Conservation (phyloP, 345 rosid species). For the Gossypium thurberi region DNA sequence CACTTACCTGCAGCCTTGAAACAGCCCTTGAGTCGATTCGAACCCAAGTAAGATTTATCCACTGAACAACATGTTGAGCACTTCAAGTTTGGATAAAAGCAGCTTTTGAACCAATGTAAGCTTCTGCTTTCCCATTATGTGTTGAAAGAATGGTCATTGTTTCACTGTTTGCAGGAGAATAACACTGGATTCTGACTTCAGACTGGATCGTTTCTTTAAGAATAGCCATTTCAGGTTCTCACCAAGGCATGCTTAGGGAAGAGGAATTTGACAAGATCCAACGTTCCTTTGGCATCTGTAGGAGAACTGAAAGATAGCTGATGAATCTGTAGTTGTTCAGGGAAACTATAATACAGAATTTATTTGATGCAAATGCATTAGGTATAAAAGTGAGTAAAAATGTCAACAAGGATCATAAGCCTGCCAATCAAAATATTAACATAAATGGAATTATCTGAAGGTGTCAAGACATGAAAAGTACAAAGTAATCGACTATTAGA, state of each 20-base stretch:
- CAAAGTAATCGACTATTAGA: neutral
- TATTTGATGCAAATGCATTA: neutral
- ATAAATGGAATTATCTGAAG: neutral
- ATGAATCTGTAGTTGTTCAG: slow-evolving; percentile 53
- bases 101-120: slow-evolving; percentile 25
- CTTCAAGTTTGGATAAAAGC: neutral
- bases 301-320: slow-evolving; percentile 93
- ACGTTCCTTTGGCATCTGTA: slow-evolving; percentile 88
- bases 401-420: neutral
- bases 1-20: slow-evolving; percentile 36
- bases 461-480: neutral
- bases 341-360: neutral
- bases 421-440: too few species aligned
- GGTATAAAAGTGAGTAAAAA: neutral
- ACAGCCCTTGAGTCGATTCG: neutral
- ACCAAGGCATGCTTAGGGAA: slow-evolving; percentile 78
- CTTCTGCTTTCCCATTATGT: slow-evolving; percentile 21
- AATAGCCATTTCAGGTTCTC: slow-evolving; percentile 80
- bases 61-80: slow-evolving; percentile 4
- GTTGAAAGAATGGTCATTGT: slow-evolving; percentile 53
- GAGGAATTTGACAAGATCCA: slow-evolving; percentile 90
- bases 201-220: slow-evolving; percentile 59
- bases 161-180: slow-evolving; percentile 10
- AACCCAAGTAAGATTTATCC: slow-evolving; percentile 3
- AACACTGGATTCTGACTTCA: slow-evolving; percentile 64